phyloP scores from a whole-genome alignment of 352 stramenopile species.

The Globisporangium carolinianum region DNA sequence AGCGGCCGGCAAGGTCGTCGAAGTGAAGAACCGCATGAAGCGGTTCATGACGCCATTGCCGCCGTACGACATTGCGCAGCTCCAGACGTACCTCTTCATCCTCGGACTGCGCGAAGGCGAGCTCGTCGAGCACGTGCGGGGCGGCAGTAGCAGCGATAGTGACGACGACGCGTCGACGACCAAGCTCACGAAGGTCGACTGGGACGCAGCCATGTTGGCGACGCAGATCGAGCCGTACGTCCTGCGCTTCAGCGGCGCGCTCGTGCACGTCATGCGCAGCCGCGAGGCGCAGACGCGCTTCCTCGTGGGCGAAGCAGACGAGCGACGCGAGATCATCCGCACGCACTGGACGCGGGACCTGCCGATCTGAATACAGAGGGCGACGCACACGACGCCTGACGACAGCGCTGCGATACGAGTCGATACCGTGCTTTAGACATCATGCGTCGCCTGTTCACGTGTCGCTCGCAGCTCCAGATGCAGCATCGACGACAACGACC shows the following conservation, averaged over 20 bases:
- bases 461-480: too few relatives aligned
- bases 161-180: conserved; percentile 26
- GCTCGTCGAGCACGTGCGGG: conserved; percentile 72
- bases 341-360: conserved; percentile 47
- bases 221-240: conserved; percentile 57
- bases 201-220: conserved; percentile 67
- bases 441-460: too few relatives aligned
- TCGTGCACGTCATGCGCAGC: conserved; percentile 74
- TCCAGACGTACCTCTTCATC: conserved; percentile 85
- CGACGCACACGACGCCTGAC: neutral
- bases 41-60: conserved; percentile 66
- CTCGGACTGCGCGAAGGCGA: conserved; percentile 57
- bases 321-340: conserved; percentile 69
- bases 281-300: conserved; percentile 41
- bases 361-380: neutral
- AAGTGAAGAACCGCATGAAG: conserved; percentile 80
- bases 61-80: conserved; percentile 72
- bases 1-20: conserved; percentile 69
- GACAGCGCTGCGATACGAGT: too few relatives aligned
- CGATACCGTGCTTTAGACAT: too few relatives aligned
- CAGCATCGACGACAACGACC: too few relatives aligned
- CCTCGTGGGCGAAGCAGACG: conserved; percentile 27
- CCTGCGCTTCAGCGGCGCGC: conserved; percentile 54
- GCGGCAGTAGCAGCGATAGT: conserved; percentile 10
- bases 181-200: conserved; percentile 60